Conservation (phyloP, 306 rosid species). For the Astragalus glycyphyllos region DNA sequence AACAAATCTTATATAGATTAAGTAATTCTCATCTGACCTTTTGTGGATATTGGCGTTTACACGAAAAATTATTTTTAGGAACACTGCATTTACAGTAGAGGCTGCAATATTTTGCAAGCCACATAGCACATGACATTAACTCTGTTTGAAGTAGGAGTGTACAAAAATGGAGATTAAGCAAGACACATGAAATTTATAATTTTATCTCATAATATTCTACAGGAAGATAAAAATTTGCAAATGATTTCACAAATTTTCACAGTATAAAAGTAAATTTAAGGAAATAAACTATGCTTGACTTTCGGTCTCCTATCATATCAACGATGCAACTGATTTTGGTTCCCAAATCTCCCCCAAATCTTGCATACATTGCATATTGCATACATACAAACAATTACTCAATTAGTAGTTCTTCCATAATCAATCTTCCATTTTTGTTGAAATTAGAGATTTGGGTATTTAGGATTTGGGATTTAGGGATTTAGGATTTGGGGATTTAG, state of each 20-base stretch:
- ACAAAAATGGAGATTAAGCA: slow-evolving; percentile 3
- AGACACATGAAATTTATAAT: background rate
- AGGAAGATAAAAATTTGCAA: slow-evolving; percentile 1
- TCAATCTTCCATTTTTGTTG: too few species aligned
- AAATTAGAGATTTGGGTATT: too few species aligned
- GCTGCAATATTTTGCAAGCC: slow-evolving; percentile 2
- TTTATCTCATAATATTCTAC: slow-evolving; percentile 1
- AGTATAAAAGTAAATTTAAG: background rate
- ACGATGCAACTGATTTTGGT: too few species aligned
- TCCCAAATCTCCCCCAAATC: too few species aligned
- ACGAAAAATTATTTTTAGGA: slow-evolving; percentile 11
- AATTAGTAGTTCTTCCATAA: too few species aligned
- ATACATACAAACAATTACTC: too few species aligned
- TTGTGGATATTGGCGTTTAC: background rate
- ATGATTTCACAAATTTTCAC: background rate
- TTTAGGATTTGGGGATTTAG: too few species aligned
- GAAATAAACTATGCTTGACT: background rate
- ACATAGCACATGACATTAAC: slow-evolving; percentile 26
- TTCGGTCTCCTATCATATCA: background rate
- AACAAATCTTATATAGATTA: slow-evolving; percentile 15
- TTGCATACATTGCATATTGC: too few species aligned
- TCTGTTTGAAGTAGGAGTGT: background rate
- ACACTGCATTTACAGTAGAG: background rate
- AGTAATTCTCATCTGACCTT: slow-evolving; percentile 15
- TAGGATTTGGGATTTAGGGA: too few species aligned